Percentiles rank a stretch among this genome's conserved stretches.
Evolutionary conservation across 371 early-diverging fungal species (phyloP).

Genomic region (Sporodiniella umbellata): DNA sequence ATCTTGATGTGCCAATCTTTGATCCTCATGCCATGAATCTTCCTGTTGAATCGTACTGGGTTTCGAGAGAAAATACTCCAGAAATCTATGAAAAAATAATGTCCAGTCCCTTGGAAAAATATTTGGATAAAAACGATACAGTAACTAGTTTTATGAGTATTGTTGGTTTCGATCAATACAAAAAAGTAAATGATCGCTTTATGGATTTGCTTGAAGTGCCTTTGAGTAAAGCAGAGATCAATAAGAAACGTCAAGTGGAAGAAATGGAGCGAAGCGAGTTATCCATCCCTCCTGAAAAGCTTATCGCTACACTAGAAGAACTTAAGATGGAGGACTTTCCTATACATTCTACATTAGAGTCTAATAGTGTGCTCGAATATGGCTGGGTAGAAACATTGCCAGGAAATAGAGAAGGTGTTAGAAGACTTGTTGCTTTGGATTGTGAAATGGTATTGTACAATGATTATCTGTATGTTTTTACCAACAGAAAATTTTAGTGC

Average conservation of each 20-base stretch:
- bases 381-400: slow-evolving; percentile 45
- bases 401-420: slow-evolving; percentile 23
- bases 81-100: slow-evolving; percentile 14
- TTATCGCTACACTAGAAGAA: slow-evolving; percentile 34
- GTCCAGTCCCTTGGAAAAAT: slow-evolving; percentile 2
- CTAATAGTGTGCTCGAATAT: slow-evolving; percentile 15
- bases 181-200: slow-evolving; percentile 24
- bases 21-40: slow-evolving; percentile 22
- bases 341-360: slow-evolving; percentile 34
- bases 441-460: slow-evolving; percentile 87
- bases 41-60: slow-evolving; percentile 9
- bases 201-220: slow-evolving; percentile 24
- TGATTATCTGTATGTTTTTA: too few relatives aligned
- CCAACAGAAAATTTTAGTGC: slow-evolving; percentile 40
- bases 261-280: slow-evolving; percentile 12
- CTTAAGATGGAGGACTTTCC: slow-evolving; percentile 46
- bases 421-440: slow-evolving; percentile 61
- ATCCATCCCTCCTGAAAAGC: slow-evolving; percentile 13
- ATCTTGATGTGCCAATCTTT: slow-evolving; percentile 22
- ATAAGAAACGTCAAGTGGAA: slow-evolving; percentile 19
- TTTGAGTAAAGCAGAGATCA: slow-evolving; percentile 22
- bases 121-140: slow-evolving; percentile 6
- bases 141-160: slow-evolving; percentile 14
- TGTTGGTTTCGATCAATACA: slow-evolving; percentile 21
- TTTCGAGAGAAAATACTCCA: slow-evolving; percentile 7